Conservation (phyloP, 805 yeast genomes). For the Saccharomycopsis javanensis region DNA sequence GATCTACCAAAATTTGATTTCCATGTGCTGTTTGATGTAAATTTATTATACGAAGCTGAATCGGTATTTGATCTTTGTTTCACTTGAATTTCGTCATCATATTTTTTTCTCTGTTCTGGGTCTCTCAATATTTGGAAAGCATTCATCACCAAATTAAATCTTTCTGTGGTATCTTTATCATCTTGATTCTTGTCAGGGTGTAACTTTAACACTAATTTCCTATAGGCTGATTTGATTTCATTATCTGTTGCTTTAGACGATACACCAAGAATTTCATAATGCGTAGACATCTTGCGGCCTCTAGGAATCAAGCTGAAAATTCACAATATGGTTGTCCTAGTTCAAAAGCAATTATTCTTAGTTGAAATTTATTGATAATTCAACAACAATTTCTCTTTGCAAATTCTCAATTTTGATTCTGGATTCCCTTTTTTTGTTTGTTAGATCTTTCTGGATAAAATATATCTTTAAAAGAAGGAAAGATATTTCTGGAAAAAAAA, state of each 20-base stretch:
- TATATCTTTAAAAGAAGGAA: neutral
- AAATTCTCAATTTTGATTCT: too few species aligned
- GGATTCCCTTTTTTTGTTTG: too few species aligned
- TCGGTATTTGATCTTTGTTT: neutral
- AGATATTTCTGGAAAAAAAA: neutral
- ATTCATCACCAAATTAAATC: constrained; percentile 15
- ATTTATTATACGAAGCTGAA: neutral
- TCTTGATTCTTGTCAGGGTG: constrained; percentile 75
- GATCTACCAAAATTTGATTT: neutral
- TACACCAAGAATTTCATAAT: constrained; percentile 47
- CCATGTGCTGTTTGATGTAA: neutral
- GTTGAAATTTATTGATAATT: neutral
- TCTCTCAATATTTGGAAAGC: constrained; percentile 16
- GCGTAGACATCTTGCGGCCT: constrained; percentile 22
- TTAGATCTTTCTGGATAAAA: too few species aligned
- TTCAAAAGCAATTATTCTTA: too few species aligned
- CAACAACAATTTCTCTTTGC: neutral
- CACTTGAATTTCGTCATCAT: constrained; percentile 5
- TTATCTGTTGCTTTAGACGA: constrained; percentile 26
- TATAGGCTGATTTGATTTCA: constrained; percentile 64
- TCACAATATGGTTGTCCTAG: neutral
- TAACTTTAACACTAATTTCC: constrained; percentile 57
- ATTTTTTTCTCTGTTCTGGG: constrained; percentile 12
- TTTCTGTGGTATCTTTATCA: constrained; percentile 24
- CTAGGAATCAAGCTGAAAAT: neutral